Evolutionary conservation across 768 basidiomycete species (phyloP), one percentile per base, ranked within the genome.

Genomic region (Dictyophora rubrovolvata): DNA sequence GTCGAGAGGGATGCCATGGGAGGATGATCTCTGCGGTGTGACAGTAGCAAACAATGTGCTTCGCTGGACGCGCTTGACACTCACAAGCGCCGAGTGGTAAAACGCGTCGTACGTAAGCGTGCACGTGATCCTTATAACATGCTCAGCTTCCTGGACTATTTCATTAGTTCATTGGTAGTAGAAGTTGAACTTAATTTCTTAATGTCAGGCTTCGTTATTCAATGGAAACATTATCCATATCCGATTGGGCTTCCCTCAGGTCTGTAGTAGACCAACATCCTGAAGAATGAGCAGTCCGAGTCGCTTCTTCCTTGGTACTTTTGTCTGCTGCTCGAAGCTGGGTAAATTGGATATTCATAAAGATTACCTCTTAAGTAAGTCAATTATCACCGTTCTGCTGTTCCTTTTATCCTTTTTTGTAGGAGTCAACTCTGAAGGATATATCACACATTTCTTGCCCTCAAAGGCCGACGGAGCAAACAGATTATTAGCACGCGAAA

Each of bases 1-100:
- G 47, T n/a, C n/a, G 56, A 58, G 18, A 58, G 56, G 22, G 56
- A 58, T 22, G 16, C 28, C 56, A 58, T 58, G 17, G 42, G 10
- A 42, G 42, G 10, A 12, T 2, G 10, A 28, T 28, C 28, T 28
- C 28, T 28, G 28, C 28, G 28, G 28, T 28, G 28, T 28, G 28
- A 28, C 28, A 28, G 28, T 28, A 28, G 7, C 28, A 28, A 28
- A 28, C 28, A 28, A 28, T 28, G 28, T 28, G 7, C 28, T 28
- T 28, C 28, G 7, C 28, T 28, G 28, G 28, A 28, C 28, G 28
- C 28, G 28, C 28, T 28, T 28, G 28, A 7, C 28, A 28, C 28
- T 28, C 28, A 28, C 28, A 28, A 28, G 28, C 28, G 28, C 28
- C 28, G 4, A 28, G 7, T 28, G 28, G 7, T 28, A 28, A 7